Percentiles rank a stretch among this genome's conserved stretches.
These are phyloP conservation scores for Ogataea paradorogensis DNA, from an alignment of 805 yeast genomes.

Conservation along the genomic window DNA sequence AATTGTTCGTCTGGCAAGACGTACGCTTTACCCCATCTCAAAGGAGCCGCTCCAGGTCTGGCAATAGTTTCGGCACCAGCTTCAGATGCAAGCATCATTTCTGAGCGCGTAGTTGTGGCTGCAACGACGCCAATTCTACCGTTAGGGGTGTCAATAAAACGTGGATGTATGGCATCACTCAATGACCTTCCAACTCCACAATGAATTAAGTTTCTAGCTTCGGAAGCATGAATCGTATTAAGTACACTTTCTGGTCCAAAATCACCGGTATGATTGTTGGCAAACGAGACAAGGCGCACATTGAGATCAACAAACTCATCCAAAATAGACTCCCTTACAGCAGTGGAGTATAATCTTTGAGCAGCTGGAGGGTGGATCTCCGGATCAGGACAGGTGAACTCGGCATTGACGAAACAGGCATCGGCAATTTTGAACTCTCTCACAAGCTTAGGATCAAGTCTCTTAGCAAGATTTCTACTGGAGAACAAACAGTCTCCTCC, in stretches of 20 bases:
- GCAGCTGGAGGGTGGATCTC: slow-evolving; percentile 28
- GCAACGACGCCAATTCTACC: slow-evolving; percentile 30
- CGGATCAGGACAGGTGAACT: slow-evolving; percentile 29
- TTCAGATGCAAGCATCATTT: slow-evolving; percentile 26
- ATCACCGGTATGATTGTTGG: slow-evolving; percentile 31
- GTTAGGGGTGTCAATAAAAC: slow-evolving; percentile 25
- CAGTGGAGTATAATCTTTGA: slow-evolving; percentile 27
- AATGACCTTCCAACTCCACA: slow-evolving; percentile 29
- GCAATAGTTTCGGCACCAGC: slow-evolving; percentile 28
- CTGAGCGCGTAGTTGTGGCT: slow-evolving; percentile 27
- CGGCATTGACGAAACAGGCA: slow-evolving; percentile 29
- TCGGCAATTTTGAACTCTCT: slow-evolving; percentile 23
- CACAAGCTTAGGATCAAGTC: slow-evolving; percentile 27
- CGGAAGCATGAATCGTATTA: slow-evolving; percentile 27
- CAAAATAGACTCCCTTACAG: slow-evolving; percentile 24
- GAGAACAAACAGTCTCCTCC: slow-evolving; percentile 31
- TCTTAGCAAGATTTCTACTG: slow-evolving; percentile 24
- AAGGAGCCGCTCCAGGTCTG: slow-evolving; percentile 29
- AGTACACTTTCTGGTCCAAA: slow-evolving; percentile 27
- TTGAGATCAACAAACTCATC: slow-evolving; percentile 28
- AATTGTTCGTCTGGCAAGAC: slow-evolving; percentile 27
- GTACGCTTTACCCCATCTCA: slow-evolving; percentile 29
- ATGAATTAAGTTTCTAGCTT: slow-evolving; percentile 23
- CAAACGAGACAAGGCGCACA: slow-evolving; percentile 25
- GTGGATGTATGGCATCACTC: slow-evolving; percentile 26